These are phyloP conservation scores for Pseudocercospora pini-densiflorae DNA, from an alignment of 2,329 filamentous ascomycete genomes.

Conservation along the genomic window DNA sequence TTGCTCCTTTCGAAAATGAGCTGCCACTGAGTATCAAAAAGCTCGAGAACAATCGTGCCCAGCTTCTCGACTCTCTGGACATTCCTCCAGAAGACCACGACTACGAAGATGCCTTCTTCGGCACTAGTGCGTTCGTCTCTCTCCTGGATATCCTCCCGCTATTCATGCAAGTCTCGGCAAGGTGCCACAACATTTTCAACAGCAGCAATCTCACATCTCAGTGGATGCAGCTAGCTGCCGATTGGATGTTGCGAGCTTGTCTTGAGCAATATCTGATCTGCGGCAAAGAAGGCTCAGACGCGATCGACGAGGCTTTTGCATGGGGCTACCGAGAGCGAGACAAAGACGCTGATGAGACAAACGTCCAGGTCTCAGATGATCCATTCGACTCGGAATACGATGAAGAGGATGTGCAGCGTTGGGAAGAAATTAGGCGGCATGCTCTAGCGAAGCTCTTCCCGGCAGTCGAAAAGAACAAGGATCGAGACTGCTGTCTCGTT, in stretches of 20 bases:
- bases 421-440: constrained; percentile 43
- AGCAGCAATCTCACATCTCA: constrained; percentile 41
- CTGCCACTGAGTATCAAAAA: constrained; percentile 20
- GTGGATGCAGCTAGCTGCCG: constrained; percentile 53
- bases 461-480: constrained; percentile 10
- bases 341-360: constrained; percentile 34
- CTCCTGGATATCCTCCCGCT: constrained; percentile 51
- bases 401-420: constrained; percentile 40
- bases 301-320: constrained; percentile 50
- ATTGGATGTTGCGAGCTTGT: constrained; percentile 56
- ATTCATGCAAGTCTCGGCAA: constrained; percentile 55
- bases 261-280: constrained; percentile 54
- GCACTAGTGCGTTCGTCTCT: constrained; percentile 40
- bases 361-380: constrained; percentile 9
- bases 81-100: constrained; percentile 32
- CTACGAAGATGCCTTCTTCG: constrained; percentile 39
- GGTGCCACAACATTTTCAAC: constrained; percentile 38
- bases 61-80: constrained; percentile 27
- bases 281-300: constrained; percentile 42
- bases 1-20: constrained; percentile 20
- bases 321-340: constrained; percentile 45
- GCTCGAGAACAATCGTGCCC: constrained; percentile 33
- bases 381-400: constrained; percentile 27
- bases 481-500: constrained; percentile 21
- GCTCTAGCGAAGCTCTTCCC: constrained; percentile 39